Base-by-base conservation (phyloP, 192 early-diverging fungal genomes). In the Jimgerdemannia flammicorona region DNA sequence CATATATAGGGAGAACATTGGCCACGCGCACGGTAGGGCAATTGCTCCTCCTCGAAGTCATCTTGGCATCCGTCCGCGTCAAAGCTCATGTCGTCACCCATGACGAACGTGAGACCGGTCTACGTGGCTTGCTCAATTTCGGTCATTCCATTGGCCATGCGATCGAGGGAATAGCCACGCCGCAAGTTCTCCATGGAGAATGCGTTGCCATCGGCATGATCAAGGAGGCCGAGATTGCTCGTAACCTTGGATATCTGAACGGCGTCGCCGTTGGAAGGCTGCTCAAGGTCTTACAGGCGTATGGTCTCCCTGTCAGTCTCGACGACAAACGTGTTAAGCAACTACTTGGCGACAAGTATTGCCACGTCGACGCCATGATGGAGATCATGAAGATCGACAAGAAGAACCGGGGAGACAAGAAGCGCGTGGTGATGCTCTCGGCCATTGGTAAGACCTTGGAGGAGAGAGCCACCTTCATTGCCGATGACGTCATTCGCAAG, bases 61-160 rank as follows among this genome's bases (percentile, higher is more conserved):
- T 99, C 73, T 83, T 95, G 64, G 96, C 91, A 67, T 95, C 95
- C 2, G 96, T 91, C 49, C 84, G 90, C 4, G 94, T 97, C 77
- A 99, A 99, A 83, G 96, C 98, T 0, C 86, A 96, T 72, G 94
- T 99, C 19, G 98, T 99, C 17, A 97, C 96, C 2, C 84, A 92
- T 66, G 98, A 99, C 83, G 98, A 98, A 84, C 90, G 95, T 67
- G 98, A 99, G 84, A 89, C 91, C 42, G 96, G 96, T 11, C 87
- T 99, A 78, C 94, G 98, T 67, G 95, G 95, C 17, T 80, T 99
- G 67, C 90, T 99, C 49, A 99, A 99, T 78, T 99, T 97, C 87
- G 98, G 98, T 8, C 98, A 99, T 82, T 90, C 96, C 4, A 91
- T 99, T 67, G 98, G 98, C 54, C 98, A 99, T 67, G 98, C 95